Percentiles rank a stretch among this genome's conserved stretches.
These are phyloP conservation scores for Gnetum montanum DNA, from an alignment of 75 land plant species.

Conservation along the genomic window DNA sequence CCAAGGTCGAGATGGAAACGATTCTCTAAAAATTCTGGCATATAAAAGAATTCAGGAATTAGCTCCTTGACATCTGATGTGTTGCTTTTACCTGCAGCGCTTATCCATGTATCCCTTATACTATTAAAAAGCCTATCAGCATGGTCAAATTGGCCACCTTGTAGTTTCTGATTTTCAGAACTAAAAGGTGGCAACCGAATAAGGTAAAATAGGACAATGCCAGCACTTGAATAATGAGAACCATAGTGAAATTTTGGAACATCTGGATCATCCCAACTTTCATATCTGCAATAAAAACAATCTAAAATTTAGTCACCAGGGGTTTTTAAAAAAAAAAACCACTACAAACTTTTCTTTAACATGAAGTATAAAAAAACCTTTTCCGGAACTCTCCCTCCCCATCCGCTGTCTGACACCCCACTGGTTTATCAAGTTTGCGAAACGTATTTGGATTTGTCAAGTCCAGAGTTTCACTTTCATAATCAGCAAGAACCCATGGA, in stretches of 20 bases:
- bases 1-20: slow-evolving; percentile 84
- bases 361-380: slow-evolving; percentile 37
- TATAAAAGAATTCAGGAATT: slow-evolving; percentile 96
- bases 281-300: slow-evolving; percentile 50
- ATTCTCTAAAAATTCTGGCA: slow-evolving; percentile 96
- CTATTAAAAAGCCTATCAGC: slow-evolving; percentile 98
- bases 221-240: slow-evolving; percentile 99
- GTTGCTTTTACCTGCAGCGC: slow-evolving; percentile 97
- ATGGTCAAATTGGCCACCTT: slow-evolving; percentile 99
- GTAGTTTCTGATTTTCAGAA: slow-evolving; percentile 76
- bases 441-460: slow-evolving; percentile 60
- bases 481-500: slow-evolving; percentile 98
- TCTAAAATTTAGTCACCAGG: no score
- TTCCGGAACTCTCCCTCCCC: slow-evolving; percentile 92
- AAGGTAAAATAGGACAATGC: slow-evolving; percentile 92
- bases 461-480: slow-evolving; percentile 80
- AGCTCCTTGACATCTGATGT: slow-evolving; percentile 99
- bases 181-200: slow-evolving; percentile 93
- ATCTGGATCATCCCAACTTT: slow-evolving; percentile 99
- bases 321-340: slow-evolving; percentile 1
- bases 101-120: slow-evolving; percentile 87
- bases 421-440: slow-evolving; percentile 89
- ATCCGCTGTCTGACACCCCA: slow-evolving; percentile 92
- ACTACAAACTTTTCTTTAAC: neutral
- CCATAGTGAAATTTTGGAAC: slow-evolving; percentile 99